Base-by-base conservation (phyloP, 306 rosid species). In the Trifolium repens region DNA sequence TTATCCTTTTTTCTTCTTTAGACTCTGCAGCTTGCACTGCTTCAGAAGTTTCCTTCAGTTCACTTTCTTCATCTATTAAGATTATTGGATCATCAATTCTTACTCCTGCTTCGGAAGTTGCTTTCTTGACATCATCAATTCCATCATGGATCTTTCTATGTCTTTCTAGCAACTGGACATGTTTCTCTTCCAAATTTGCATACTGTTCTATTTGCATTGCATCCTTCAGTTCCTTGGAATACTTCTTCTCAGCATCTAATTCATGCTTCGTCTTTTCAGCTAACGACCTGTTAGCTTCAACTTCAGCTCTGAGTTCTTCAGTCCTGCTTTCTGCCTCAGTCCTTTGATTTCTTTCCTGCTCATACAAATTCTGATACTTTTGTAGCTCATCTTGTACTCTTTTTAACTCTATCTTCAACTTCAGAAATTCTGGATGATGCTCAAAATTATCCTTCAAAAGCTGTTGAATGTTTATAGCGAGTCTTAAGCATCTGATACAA, bases 161-260 rank as follows among this genome's bases (percentile, higher is more conserved):
- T 87, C 96, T 88, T 73, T 84, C 88, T 69, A 93, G 98, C 73
- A 93, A 72, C 16, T 91, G 88, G 79, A 93, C 83, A 70, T 91
- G 96, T 2, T 27, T 27, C 30, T 27, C 30, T 27, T 27, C 3
- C 30, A 27, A 27, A 83, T 93, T 97, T 15, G 96, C 97, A 78
- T 88, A 93, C 60, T 85, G 91, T 66, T 93, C 98, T 76, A 80
- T 59, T 64, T 88, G 91, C 89, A 93, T 85, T 69, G 97, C 94
- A 81, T 86, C 87, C 83, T 84, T 75, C 52, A 93, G 90, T 81
- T 93, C 98, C 73, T 88, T 88, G 19, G 83, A 86, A 73, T 92
- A 87, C 85, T 84, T 88, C 87, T 81, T 91, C 80, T 91, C 96
- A 39, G 86, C 86, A 79, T 89, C 98, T 60, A 93, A 79, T 80